Evolutionary conservation across 2,329 filamentous ascomycete species (phyloP), one percentile per base, ranked within the genome.

Genomic region (Ampelomyces quisqualis): DNA sequence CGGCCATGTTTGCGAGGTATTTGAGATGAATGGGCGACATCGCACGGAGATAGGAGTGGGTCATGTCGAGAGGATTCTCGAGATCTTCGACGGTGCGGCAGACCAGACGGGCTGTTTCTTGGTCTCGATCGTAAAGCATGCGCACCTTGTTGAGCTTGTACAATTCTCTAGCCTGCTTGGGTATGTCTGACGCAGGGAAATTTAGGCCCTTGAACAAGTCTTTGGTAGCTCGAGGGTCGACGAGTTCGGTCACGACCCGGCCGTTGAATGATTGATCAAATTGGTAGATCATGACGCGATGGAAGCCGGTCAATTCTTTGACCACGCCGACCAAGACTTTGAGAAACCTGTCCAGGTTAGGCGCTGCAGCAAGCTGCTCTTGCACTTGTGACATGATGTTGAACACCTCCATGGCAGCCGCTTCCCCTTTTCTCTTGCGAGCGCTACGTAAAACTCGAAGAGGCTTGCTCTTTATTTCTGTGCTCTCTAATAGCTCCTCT

Each of bases 331-430:
- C 86, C 3, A 93, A 69, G 5, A 90, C 83, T 56, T 93, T 91
- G 24, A 95, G 72, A 44, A 95, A 88, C 1, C 67, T 75, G 1
- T 89, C 82, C 1, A 95, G 71, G 45, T 78, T 84, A 0, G 81
- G 75, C 1, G 89, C 87, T 18, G 81, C 79, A 4, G 86, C 80
- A 9, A 95, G 73, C 64, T 95, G 90, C 55, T 95, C 88, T 62
- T 95, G 89, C 1, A 95, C 85, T 62, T 95, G 90, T 1, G 86
- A 88, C 80, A 95, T 87, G 50, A 95, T 90, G 65, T 89, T 90
- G 67, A 94, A 94, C 1, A 93, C 86, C 56, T 94, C 86, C 83
- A 93, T 93, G 0, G 86, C 86, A 4, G 85, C 85, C 31, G 88
- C 86, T 58, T 93, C 87, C 5, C 86, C 87, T 52, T 82, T 81